Percentiles rank a stretch among this genome's conserved stretches.
phyloP scores from a whole-genome alignment of 2,329 filamentous ascomycete genomes.

The Cercospora sp. region DNA sequence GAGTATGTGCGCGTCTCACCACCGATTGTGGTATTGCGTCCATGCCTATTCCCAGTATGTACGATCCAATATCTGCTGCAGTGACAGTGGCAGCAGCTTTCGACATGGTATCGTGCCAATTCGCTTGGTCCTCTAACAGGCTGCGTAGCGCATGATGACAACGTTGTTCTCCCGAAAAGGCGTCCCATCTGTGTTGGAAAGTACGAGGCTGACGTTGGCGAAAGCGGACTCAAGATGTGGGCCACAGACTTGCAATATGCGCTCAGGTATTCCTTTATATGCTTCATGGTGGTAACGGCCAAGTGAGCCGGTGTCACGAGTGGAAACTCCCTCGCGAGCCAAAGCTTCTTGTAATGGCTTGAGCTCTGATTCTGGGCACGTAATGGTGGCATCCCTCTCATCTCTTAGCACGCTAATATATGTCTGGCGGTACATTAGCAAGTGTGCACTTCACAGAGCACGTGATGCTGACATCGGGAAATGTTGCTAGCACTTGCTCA shows the following conservation, averaged over 20 bases:
- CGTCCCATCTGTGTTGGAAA: conserved; percentile 7
- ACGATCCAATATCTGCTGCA: background rate
- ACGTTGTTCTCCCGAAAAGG: background rate
- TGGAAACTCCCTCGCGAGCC: background rate
- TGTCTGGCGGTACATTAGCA: background rate
- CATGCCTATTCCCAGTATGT: conserved; percentile 1
- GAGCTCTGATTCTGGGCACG: background rate
- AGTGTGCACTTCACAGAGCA: background rate
- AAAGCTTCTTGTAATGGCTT: background rate
- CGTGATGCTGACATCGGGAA: background rate
- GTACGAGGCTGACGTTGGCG: background rate
- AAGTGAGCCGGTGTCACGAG: conserved; percentile 1
- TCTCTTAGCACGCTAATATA: conserved; percentile 9
- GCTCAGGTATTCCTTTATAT: background rate
- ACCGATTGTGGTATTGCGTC: conserved; percentile 1
- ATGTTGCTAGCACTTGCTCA: background rate
- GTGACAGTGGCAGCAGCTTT: background rate
- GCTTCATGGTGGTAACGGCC: conserved; percentile 10
- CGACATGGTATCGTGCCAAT: conserved; percentile 14
- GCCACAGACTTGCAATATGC: conserved; percentile 2
- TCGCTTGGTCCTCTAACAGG: conserved; percentile 10
- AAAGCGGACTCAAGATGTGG: background rate
- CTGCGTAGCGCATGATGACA: background rate
- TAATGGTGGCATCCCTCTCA: conserved; percentile 11
- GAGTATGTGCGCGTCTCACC: background rate